phyloP scores from a whole-genome alignment of 2,329 filamentous ascomycete genomes.

The Cytospora schulzeri region DNA sequence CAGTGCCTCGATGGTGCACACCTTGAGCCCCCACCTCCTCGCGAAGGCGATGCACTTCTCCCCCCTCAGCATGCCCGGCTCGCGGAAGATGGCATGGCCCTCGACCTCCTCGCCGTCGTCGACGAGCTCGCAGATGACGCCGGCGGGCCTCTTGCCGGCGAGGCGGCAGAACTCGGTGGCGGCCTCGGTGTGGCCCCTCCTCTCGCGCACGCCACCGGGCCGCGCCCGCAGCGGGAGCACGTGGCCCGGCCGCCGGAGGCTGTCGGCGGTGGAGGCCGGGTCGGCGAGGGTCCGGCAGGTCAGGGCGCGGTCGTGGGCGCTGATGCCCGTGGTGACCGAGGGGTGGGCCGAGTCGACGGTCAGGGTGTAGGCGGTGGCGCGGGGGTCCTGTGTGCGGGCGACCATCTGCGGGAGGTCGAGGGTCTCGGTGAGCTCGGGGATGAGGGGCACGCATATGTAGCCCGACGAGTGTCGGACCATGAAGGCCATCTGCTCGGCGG shows the following conservation, averaged over 20 bases:
- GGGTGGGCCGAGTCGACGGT: constrained; percentile 78
- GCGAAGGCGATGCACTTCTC: constrained; percentile 90
- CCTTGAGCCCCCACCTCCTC: constrained; percentile 82
- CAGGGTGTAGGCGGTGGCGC: constrained; percentile 90
- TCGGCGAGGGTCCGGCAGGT: constrained; percentile 80
- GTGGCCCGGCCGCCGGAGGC: constrained; percentile 84
- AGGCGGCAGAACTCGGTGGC: constrained; percentile 87
- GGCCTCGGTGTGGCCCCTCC: constrained; percentile 90
- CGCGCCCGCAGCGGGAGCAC: constrained; percentile 82
- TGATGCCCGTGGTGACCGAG: constrained; percentile 84
- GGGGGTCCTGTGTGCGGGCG: constrained; percentile 70
- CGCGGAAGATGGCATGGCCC: constrained; percentile 65
- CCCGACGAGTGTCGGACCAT: constrained; percentile 90
- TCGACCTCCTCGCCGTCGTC: constrained; percentile 76
- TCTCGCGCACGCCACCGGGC: constrained; percentile 76
- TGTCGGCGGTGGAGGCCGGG: constrained; percentile 54
- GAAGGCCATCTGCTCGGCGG: constrained; percentile 90
- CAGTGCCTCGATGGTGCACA: constrained; percentile 93
- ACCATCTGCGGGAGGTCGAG: constrained; percentile 93
- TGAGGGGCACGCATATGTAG: constrained; percentile 86
- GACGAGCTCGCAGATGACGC: constrained; percentile 89
- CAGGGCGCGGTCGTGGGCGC: constrained; percentile 81
- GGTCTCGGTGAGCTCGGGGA: constrained; percentile 65
- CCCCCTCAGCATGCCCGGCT: constrained; percentile 86
- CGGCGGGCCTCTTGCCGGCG: constrained; percentile 75